Percentiles rank a stretch among this genome's conserved stretches.
Evolutionary conservation across 768 basidiomycete genomes (phyloP).

Genomic region (Udeniomyces megalosporus): DNA sequence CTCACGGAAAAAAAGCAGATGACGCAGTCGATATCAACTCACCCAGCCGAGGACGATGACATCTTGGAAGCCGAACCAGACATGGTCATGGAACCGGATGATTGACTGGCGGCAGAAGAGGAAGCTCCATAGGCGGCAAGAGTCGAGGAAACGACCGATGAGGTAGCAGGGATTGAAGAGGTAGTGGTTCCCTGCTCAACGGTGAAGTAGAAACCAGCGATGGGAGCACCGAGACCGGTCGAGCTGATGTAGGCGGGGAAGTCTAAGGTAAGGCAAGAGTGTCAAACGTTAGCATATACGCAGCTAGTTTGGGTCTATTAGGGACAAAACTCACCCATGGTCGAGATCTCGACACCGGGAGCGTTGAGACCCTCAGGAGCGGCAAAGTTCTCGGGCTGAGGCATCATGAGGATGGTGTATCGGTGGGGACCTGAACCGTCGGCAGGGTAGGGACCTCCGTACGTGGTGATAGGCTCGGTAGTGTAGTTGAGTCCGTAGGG

Average conservation of each 20-base stretch:
- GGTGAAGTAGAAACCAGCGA: slow-evolving; percentile 57
- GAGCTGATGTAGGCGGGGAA: slow-evolving; percentile 42
- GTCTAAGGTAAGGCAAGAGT: too few species aligned
- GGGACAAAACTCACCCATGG: slow-evolving; percentile 73
- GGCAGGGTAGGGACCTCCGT: background rate
- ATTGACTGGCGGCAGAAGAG: too few species aligned
- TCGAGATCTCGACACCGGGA: slow-evolving; percentile 90
- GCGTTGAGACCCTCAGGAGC: slow-evolving; percentile 32
- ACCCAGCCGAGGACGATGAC: too few species aligned
- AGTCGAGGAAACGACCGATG: background rate
- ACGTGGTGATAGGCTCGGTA: too few species aligned
- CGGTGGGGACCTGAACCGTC: too few species aligned
- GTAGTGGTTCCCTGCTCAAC: slow-evolving; percentile 18
- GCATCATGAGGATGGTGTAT: too few species aligned
- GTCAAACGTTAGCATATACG: too few species aligned
- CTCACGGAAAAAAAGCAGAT: too few species aligned
- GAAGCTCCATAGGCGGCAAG: background rate
- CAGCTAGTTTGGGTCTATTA: slow-evolving; percentile 15
- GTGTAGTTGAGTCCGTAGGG: slow-evolving; percentile 57
- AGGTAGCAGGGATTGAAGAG: background rate
- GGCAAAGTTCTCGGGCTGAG: too few species aligned
- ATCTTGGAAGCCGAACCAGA: too few species aligned
- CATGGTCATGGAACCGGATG: too few species aligned
- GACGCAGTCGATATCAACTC: too few species aligned
- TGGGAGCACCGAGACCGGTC: slow-evolving; percentile 42